A percentile compares a stretch with the other conserved stretches of the same genome.
These are phyloP conservation scores for Penicillium sp. DNA, from an alignment of 2,329 filamentous ascomycete genomes.

Conservation along the genomic window DNA sequence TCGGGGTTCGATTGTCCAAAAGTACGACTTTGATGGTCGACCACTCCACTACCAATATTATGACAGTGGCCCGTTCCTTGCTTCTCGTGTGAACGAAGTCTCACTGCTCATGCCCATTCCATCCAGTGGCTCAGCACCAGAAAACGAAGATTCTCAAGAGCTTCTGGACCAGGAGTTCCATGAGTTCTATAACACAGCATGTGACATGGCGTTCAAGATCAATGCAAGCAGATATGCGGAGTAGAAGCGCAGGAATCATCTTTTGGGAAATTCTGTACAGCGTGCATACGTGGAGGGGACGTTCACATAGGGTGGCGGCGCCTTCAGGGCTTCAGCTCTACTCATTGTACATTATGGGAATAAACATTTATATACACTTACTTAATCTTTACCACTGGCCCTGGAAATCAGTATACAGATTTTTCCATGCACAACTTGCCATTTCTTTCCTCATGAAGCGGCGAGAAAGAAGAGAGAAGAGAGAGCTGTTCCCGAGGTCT, in stretches of 20 bases:
- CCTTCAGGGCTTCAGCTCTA: neutral
- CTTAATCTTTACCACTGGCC: neutral
- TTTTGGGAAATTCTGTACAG: conserved; percentile 10
- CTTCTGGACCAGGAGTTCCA: conserved; percentile 31
- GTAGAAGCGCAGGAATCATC: neutral
- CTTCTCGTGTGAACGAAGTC: conserved; percentile 32
- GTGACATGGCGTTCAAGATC: conserved; percentile 40
- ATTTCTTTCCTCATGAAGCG: no score
- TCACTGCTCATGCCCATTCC: conserved; percentile 32
- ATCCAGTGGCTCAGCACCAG: neutral
- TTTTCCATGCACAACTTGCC: no score
- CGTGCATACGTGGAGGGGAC: neutral
- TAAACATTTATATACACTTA: conserved; percentile 10
- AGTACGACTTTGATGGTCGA: conserved; percentile 35
- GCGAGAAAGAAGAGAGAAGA: no score
- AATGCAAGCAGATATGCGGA: conserved; percentile 15
- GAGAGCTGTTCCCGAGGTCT: no score
- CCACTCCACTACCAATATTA: conserved; percentile 34
- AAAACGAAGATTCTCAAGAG: conserved; percentile 6
- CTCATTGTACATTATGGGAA: conserved; percentile 14
- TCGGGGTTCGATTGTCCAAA: conserved; percentile 27
- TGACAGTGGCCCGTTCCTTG: conserved; percentile 35
- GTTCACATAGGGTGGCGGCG: conserved; percentile 3
- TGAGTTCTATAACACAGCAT: conserved; percentile 40
- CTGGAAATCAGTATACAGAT: no score